Evolutionary conservation across 345 rosid species (phyloP).

Genomic region (Arabidopsis arenosa): DNA sequence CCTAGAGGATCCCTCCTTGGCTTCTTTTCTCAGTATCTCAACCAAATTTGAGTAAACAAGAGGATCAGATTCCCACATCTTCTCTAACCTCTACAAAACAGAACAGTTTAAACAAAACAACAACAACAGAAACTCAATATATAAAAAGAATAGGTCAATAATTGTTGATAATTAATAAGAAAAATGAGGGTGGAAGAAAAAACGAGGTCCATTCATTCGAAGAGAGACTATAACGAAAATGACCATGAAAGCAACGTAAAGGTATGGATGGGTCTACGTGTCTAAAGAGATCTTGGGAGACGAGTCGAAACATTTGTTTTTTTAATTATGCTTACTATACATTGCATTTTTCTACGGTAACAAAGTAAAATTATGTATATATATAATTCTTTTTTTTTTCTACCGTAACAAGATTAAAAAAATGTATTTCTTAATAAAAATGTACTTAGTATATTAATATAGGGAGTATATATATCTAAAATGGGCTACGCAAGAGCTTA

Average conservation of each 20-base stretch:
- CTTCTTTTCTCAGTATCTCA: conserved; percentile 76
- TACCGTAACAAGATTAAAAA: too few species aligned
- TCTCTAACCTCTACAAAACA: conserved; percentile 66
- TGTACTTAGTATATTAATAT: not conserved
- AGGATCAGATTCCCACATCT: conserved; percentile 64
- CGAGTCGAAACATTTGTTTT: conserved; percentile 1
- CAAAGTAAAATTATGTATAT: not conserved
- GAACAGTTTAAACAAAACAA: not conserved
- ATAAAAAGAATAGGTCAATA: not conserved
- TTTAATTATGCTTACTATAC: conserved; percentile 26
- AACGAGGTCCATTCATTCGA: conserved; percentile 40
- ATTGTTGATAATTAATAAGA: not conserved
- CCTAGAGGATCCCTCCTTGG: conserved; percentile 59
- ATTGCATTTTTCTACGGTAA: not conserved
- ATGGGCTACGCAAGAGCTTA: conserved; percentile 41
- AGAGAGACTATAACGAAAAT: conserved; percentile 19
- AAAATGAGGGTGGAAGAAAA: conserved; percentile 6
- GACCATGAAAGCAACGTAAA: conserved; percentile 38
- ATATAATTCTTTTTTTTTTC: too few species aligned
- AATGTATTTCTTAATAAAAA: not conserved
- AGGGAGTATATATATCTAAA: not conserved
- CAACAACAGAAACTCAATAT: not conserved
- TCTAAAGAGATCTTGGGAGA: conserved; percentile 26
- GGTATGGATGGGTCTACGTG: conserved; percentile 33
- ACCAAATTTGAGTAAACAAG: conserved; percentile 62